These are phyloP conservation scores for Nakazawaea populi DNA, from an alignment of 805 yeast genomes.

Conservation along the genomic window DNA sequence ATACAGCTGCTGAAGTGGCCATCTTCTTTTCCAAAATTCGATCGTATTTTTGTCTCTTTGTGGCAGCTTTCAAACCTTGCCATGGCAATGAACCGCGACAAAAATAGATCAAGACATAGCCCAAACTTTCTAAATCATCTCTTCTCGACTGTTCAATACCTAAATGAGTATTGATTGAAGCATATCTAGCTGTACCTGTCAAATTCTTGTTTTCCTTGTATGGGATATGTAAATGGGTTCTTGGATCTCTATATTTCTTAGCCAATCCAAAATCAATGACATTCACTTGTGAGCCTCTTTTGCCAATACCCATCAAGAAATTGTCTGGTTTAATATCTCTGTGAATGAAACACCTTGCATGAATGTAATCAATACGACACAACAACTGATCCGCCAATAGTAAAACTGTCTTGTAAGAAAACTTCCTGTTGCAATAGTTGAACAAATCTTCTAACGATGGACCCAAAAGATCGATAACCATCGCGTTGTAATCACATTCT, in stretches of 20 bases:
- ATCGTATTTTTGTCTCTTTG: constrained; percentile 95
- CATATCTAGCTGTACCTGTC: constrained; percentile 97
- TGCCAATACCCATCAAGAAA: constrained; percentile 83
- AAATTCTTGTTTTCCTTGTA: constrained; percentile 93
- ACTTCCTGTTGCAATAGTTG: constrained; percentile 92
- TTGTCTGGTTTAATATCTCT: constrained; percentile 83
- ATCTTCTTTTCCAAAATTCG: constrained; percentile 93
- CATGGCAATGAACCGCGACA: constrained; percentile 96
- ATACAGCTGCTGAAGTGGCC: constrained; percentile 78
- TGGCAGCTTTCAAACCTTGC: constrained; percentile 97
- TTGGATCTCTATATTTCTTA: constrained; percentile 89
- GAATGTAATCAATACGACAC: constrained; percentile 91
- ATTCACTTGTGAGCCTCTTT: constrained; percentile 91
- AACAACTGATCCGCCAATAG: constrained; percentile 91
- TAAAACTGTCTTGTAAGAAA: constrained; percentile 88
- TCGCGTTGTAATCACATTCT: constrained; percentile 92
- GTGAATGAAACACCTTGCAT: constrained; percentile 87
- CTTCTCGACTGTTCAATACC: constrained; percentile 97
- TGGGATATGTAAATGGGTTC: constrained; percentile 91
- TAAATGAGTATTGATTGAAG: constrained; percentile 89
- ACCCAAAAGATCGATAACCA: constrained; percentile 94
- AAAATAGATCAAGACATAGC: constrained; percentile 90
- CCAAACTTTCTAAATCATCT: constrained; percentile 92
- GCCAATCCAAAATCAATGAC: constrained; percentile 94
- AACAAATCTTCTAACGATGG: constrained; percentile 93